Evolutionary conservation across 495 filamentous ascomycete species (phyloP).

Genomic region (Tricharina praecox): DNA sequence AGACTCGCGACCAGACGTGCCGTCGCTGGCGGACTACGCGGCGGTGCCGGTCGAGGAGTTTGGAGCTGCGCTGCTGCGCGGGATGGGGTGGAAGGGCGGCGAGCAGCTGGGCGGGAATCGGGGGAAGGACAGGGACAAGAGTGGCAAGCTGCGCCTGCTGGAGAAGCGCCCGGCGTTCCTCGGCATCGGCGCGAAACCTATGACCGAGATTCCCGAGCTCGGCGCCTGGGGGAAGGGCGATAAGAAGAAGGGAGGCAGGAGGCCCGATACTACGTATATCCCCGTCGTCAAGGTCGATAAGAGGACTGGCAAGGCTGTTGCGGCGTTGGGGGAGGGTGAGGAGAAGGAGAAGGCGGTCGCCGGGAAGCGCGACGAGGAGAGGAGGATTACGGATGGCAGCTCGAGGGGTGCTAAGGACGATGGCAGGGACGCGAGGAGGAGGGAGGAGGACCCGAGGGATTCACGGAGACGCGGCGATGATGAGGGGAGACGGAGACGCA

Average conservation of each 20-base stretch:
- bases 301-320: slow-evolving; percentile 45
- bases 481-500: background rate
- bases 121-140: slow-evolving; percentile 29
- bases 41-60: slow-evolving; percentile 87
- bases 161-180: slow-evolving; percentile 60
- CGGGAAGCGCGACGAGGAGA: slow-evolving; percentile 29
- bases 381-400: slow-evolving; percentile 30
- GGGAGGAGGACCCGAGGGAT: slow-evolving; percentile 3
- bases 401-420: slow-evolving; percentile 2
- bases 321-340: slow-evolving; percentile 34
- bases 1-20: slow-evolving; percentile 51
- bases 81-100: slow-evolving; percentile 91
- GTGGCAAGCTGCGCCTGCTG: slow-evolving; percentile 33
- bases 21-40: slow-evolving; percentile 69
- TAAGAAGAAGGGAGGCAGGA: slow-evolving; percentile 37
- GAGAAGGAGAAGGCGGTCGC: slow-evolving; percentile 35
- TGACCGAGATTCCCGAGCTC: slow-evolving; percentile 35
- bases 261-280: slow-evolving; percentile 42
- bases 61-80: slow-evolving; percentile 67
- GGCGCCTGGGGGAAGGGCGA: slow-evolving; percentile 57
- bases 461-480: slow-evolving; percentile 10
- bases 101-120: slow-evolving; percentile 46
- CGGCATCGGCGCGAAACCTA: slow-evolving; percentile 60
- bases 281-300: slow-evolving; percentile 50
- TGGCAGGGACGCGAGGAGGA: slow-evolving; percentile 1